Evolutionary conservation across 2,329 filamentous ascomycete genomes (phyloP), one percentile per base, ranked within the genome.

Genomic region (Colletotrichum sp.): DNA sequence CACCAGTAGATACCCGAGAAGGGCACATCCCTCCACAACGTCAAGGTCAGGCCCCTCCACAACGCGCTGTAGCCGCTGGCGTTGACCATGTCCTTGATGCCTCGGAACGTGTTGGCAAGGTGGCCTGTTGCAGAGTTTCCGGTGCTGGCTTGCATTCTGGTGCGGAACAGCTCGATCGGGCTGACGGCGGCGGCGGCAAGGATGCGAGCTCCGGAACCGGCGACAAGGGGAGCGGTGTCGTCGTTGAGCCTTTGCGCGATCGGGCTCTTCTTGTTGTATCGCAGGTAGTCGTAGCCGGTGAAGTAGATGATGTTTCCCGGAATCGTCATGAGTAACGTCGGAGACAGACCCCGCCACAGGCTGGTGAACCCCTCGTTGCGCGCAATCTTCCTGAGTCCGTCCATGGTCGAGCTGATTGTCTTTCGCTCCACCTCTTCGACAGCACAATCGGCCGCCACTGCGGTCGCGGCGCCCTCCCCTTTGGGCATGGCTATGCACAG

Each of bases 241-340:
- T 96, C 94, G 16, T 90, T 90, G 12, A 93, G 83, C 24, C 89
- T 79, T 57, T 87, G 88, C 43, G 89, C 90, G 77, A 99, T 90
- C 0, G 96, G 96, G 79, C 95, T 98, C 57, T 86, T 87, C 2
- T 88, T 87, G 80, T 95, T 94, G 78, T 90, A 94, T 43, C 97
- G 93, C 74, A 99, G 84, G 94, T 96, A 98, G 82, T 99, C 97
- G 85, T 99, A 99, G 52, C 97, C 97, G 15, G 97, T 98, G 81
- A 99, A 98, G 86, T 99, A 99, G 79, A 99, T 99, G 79, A 99
- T 97, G 83, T 99, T 99, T 30, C 93, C 95, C 0, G 97, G 97
- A 8, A 99, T 91, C 0, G 96, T 93, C 97, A 99, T 99, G 78
- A 96, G 90, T 26, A 99, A 87, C 0, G 97, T 99, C 0, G 97